Evolutionary conservation across 225 moss, liverwort and hornwort genomes (phyloP).

Genomic region (Physcomitrium patens): DNA sequence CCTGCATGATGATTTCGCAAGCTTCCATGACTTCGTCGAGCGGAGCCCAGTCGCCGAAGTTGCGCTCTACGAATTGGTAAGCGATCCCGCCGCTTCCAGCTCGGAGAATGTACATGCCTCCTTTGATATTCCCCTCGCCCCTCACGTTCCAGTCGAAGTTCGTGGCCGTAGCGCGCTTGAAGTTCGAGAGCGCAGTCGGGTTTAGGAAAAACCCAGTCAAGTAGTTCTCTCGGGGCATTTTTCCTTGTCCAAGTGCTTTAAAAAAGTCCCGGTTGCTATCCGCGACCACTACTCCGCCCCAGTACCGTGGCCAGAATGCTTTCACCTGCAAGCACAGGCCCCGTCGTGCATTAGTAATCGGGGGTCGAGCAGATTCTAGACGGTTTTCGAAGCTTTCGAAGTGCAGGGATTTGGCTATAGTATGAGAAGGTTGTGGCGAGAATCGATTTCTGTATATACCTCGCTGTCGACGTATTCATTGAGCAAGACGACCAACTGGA

Average conservation of each 20-base stretch:
- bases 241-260: conserved; percentile 75
- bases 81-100: conserved; percentile 68
- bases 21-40: conserved; percentile 76
- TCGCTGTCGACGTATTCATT: conserved; percentile 81
- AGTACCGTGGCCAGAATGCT: conserved; percentile 87
- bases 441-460: conserved; percentile 34
- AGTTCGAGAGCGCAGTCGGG: conserved; percentile 54
- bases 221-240: conserved; percentile 54
- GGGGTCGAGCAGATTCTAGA: too few relatives aligned
- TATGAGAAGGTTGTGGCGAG: not conserved
- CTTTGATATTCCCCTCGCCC: conserved; percentile 52
- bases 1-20: conserved; percentile 61
- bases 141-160: conserved; percentile 54
- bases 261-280: conserved; percentile 74
- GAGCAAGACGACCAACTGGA: conserved; percentile 78
- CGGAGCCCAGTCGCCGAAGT: conserved; percentile 87
- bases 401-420: too few relatives aligned
- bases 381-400: too few relatives aligned
- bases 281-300: conserved; percentile 82
- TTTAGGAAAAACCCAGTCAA: conserved; percentile 67
- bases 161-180: conserved; percentile 61
- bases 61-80: conserved; percentile 85
- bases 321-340: conserved; percentile 30
- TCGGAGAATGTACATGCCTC: conserved; percentile 73
- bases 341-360: too few relatives aligned